These are phyloP conservation scores for Crepidotus variabilis DNA, from an alignment of 768 basidiomycete species.

Conservation along the genomic window DNA sequence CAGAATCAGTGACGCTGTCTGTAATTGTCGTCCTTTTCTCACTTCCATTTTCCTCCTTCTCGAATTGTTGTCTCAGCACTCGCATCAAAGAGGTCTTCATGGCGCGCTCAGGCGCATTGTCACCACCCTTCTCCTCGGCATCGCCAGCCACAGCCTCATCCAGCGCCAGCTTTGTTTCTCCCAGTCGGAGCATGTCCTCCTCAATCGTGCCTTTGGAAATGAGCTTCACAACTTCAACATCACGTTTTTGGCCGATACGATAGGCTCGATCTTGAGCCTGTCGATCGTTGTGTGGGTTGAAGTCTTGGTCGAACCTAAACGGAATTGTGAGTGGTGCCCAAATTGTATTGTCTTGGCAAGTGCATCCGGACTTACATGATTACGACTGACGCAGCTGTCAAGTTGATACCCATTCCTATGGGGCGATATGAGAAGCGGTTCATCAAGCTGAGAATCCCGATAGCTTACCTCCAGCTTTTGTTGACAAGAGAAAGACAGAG, in stretches of 20 bases:
- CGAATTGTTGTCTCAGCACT: slow-evolving; percentile 78
- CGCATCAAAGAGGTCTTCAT: slow-evolving; percentile 87
- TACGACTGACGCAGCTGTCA: slow-evolving; percentile 94
- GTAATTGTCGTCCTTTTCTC: slow-evolving; percentile 1
- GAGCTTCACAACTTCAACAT: slow-evolving; percentile 93
- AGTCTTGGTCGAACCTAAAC: slow-evolving; percentile 91
- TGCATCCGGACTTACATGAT: slow-evolving; percentile 58
- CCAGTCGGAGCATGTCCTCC: slow-evolving; percentile 91
- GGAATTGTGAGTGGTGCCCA: neutral
- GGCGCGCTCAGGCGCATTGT: slow-evolving; percentile 69
- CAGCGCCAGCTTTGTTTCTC: slow-evolving; percentile 84
- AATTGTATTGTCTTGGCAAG: slow-evolving; percentile 3
- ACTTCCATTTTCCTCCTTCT: slow-evolving; percentile 40
- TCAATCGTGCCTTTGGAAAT: slow-evolving; percentile 92
- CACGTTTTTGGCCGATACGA: slow-evolving; percentile 91
- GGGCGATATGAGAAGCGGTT: slow-evolving; percentile 4
- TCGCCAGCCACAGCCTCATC: slow-evolving; percentile 94
- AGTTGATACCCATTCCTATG: slow-evolving; percentile 87
- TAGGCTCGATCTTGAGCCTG: slow-evolving; percentile 98
- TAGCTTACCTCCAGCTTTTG: slow-evolving; percentile 73
- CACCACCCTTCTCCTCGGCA: slow-evolving; percentile 60
- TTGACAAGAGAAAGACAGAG: slow-evolving; percentile 85
- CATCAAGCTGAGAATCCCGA: neutral
- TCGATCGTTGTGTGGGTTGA: slow-evolving; percentile 96
- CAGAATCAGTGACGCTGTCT: neutral